phyloP scores from a whole-genome alignment of 495 filamentous ascomycete species.

The Tuber indicum region DNA sequence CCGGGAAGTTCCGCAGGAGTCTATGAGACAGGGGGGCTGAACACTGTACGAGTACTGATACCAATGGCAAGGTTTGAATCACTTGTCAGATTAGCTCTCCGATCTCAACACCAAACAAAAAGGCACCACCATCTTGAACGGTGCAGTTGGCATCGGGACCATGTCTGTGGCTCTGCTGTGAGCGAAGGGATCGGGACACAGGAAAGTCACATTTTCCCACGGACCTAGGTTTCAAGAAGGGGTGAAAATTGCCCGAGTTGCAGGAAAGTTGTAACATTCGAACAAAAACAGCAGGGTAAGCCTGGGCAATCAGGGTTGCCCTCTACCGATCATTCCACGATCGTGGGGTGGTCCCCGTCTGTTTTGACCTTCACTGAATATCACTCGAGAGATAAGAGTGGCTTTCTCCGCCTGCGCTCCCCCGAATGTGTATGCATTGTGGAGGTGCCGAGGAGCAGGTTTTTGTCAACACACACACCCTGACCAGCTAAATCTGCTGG shows the following conservation, averaged over 20 bases:
- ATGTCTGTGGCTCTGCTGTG: background rate
- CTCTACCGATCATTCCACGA: background rate
- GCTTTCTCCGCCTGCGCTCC: background rate
- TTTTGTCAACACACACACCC: background rate
- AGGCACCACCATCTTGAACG: background rate
- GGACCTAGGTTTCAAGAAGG: background rate
- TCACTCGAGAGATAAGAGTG: background rate
- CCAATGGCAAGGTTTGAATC: background rate
- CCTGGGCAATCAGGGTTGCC: background rate
- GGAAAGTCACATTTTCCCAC: background rate
- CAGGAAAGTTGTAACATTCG: background rate
- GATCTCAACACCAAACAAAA: background rate
- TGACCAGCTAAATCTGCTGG: background rate
- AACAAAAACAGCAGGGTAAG: background rate
- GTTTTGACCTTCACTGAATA: background rate
- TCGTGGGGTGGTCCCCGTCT: background rate
- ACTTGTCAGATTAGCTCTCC: background rate
- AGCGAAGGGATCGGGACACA: background rate
- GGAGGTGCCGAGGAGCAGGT: background rate
- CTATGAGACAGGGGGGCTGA: background rate
- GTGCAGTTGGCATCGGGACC: background rate
- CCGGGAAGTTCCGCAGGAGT: background rate
- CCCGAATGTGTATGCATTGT: background rate
- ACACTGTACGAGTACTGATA: background rate
- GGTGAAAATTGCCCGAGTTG: background rate